Evolutionary conservation across 2,329 filamentous ascomycete genomes (phyloP).

Genomic region (Alternaria tenuissima): DNA sequence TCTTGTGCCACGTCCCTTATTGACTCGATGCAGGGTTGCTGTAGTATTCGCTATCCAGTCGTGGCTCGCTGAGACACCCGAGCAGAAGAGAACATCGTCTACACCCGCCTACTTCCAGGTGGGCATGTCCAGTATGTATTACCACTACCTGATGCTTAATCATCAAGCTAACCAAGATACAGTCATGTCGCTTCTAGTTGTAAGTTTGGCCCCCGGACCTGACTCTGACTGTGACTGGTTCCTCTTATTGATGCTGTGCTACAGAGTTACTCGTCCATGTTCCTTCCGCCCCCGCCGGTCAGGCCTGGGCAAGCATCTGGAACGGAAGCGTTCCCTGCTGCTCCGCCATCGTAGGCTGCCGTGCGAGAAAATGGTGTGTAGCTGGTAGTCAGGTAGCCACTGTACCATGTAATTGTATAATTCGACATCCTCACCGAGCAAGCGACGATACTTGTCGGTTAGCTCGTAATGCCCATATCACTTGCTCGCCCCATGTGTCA

Average conservation of each 20-base stretch:
- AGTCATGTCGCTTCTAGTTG: constrained; percentile 58
- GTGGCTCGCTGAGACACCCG: constrained; percentile 79
- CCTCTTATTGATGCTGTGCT: constrained; percentile 23
- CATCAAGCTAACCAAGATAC: constrained; percentile 18
- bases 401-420: constrained; percentile 29
- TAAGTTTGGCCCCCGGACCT: constrained; percentile 38
- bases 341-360: constrained; percentile 50
- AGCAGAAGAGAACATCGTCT: constrained; percentile 67
- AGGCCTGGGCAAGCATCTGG: constrained; percentile 48
- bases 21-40: constrained; percentile 64
- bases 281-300: constrained; percentile 64
- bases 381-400: constrained; percentile 15
- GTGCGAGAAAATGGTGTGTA: constrained; percentile 4
- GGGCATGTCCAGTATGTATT: constrained; percentile 75
- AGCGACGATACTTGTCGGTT: constrained; percentile 4
- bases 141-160: not conserved
- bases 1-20: constrained; percentile 16
- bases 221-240: not conserved
- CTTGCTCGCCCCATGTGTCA: constrained; percentile 1
- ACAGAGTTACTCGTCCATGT: constrained; percentile 68
- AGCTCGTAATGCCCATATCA: constrained; percentile 2
- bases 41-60: constrained; percentile 77
- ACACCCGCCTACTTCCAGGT: constrained; percentile 80
- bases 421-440: constrained; percentile 7
- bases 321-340: constrained; percentile 60